Base-by-base conservation (phyloP, 768 basidiomycete genomes). In the Tricholoma matsutake region DNA sequence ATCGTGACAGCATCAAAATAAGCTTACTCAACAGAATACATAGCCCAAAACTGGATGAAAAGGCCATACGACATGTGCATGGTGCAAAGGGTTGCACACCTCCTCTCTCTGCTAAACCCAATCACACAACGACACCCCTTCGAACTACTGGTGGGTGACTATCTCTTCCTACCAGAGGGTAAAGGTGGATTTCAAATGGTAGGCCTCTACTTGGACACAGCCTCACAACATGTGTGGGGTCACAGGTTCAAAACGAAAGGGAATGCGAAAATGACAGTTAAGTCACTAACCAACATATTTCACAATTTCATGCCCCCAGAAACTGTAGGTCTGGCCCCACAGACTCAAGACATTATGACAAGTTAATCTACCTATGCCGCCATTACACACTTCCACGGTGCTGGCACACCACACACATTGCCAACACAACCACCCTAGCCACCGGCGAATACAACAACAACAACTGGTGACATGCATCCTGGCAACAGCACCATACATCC, bases 61-160 rank as follows among this genome's bases (percentile, higher is more conserved):
- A 32, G 13, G 29, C 53, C 53, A 54, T 54, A 32, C n/a, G 20
- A 37, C n/a, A 8, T 54, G 31, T 54, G 53, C 53, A 54, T 31
- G 43, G 6, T 75, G 72, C 67, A 75, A 76, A 58, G 64, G 64
- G 29, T 78, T 77, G 58, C 67, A 6, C 69, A 73, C 60, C 53
- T 77, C 2, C 67, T 75, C 76, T 0, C 69, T n/a, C 39, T 79
- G 0, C 64, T 78, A 11, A 62, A 77, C 22, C 22, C 22, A 25
- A 25, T 25, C 3, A 25, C 22, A 25, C 3, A 5, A 16, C 5
- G 16, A 41, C 39, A 41, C 16, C 39, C 39, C 11, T 41, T 41
- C 16, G 5, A 41, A n/a, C 39, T 41, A 13, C 39, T 41, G 11
- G 39, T 41, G 39, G 39, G 39, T 2, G 16, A 41, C 39, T 41